A percentile compares a stretch with the other conserved stretches of the same genome.
Conservation (phyloP, 352 stramenopile genomes). For the Phytophthora vignae region DNA sequence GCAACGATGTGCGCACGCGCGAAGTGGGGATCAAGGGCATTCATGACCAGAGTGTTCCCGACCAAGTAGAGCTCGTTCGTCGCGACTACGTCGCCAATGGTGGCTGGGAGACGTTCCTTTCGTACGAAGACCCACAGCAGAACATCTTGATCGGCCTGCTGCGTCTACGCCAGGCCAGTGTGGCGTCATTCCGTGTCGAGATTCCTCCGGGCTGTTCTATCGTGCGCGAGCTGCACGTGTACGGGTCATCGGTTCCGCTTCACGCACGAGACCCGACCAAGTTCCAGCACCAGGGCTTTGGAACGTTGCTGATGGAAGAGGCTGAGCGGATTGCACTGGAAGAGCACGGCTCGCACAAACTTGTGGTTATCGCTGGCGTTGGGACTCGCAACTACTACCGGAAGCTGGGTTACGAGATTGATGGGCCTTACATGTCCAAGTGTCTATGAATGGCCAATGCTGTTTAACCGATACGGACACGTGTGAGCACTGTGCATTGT, state of each 20-base stretch:
- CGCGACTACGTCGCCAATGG: slow-evolving; percentile 96
- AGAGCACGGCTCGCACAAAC: slow-evolving; percentile 95
- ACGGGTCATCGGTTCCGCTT: slow-evolving; percentile 96
- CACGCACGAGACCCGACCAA: slow-evolving; percentile 94
- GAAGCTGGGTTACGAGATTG: slow-evolving; percentile 97
- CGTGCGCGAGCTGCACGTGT: slow-evolving; percentile 95
- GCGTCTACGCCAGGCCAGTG: slow-evolving; percentile 91
- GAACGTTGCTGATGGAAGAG: slow-evolving; percentile 97
- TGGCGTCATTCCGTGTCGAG: slow-evolving; percentile 85
- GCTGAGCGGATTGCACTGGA: slow-evolving; percentile 96
- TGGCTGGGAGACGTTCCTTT: slow-evolving; percentile 97
- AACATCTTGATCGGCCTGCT: slow-evolving; percentile 97
- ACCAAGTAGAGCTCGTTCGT: slow-evolving; percentile 97
- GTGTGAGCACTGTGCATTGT: not conserved
- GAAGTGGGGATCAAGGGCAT: slow-evolving; percentile 98
- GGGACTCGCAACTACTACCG: slow-evolving; percentile 97
- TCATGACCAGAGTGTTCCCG: slow-evolving; percentile 92
- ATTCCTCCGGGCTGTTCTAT: slow-evolving; percentile 73
- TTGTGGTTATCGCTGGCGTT: slow-evolving; percentile 97
- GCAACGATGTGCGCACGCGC: slow-evolving; percentile 95
- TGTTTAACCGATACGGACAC: not conserved
- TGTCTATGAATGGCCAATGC: slow-evolving; percentile 56
- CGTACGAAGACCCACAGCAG: slow-evolving; percentile 96
- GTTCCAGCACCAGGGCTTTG: slow-evolving; percentile 98
- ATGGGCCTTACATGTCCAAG: slow-evolving; percentile 98